Base-by-base conservation (phyloP, 2,329 filamentous ascomycete genomes). In the Trichophyton simii region DNA sequence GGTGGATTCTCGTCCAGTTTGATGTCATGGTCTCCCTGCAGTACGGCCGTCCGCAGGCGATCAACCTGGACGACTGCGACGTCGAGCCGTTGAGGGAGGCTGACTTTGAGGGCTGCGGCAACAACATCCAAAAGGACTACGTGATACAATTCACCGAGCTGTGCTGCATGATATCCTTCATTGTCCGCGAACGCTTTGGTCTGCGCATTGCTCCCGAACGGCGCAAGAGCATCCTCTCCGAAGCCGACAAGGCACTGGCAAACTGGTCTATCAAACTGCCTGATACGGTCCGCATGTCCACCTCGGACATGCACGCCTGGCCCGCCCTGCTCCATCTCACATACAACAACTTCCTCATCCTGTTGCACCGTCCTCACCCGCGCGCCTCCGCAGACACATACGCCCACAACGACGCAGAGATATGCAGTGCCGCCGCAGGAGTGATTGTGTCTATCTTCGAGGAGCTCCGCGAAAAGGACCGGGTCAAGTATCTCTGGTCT, bases 41-140 rank as follows among this genome's bases (percentile, higher is more conserved):
- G 18, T 78, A 81, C 67, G 80, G 80, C 42, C 75, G 80, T 57
- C 80, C 80, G 18, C 77, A 79, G 66, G 76, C 78, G 20, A 78
- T 82, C 62, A 77, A 79, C 60, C 68, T 80, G 7, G 78, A 81
- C 54, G 80, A 82, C 61, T 80, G 75, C 11, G 79, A 82, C 66
- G 77, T 80, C 1, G 74, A 75, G 13, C 72, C 73, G 20, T 72
- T 81, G 36, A 73, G 73, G 3, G 67, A 68, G 9, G 72, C 72
- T 2, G 75, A 82, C 68, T 81, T 82, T 59, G 72, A 78, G 63
- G 78, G 76, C 11, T 77, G 76, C 62, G 76, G 77, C 2, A 62
- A 71, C 7, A 71, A 72, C 13, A 78, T 80, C 20, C 73, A 76
- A 65, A 65, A 71, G 9, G 75, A 78, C 25, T 78, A 73, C 62